Evolutionary conservation across 2,329 filamentous ascomycete genomes (phyloP).

Genomic region (Scedosporium minutisporum): DNA sequence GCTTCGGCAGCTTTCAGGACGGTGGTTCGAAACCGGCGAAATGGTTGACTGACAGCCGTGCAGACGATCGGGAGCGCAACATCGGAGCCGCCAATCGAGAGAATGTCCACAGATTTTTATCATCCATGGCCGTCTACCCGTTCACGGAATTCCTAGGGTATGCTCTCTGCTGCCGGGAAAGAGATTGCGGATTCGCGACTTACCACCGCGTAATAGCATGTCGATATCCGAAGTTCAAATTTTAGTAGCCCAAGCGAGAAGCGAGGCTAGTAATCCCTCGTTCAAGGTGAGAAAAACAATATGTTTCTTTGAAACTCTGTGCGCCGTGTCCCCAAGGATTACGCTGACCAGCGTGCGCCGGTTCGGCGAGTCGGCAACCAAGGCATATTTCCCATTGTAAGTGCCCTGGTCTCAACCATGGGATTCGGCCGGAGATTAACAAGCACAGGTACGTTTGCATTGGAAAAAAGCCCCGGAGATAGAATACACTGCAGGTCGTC

Average conservation of each 20-base stretch:
- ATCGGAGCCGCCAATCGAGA: constrained; percentile 44
- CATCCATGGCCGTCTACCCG: constrained; percentile 6
- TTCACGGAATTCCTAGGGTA: constrained; percentile 8
- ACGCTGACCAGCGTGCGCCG: background rate
- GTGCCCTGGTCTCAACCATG: constrained; percentile 16
- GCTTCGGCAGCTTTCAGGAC: background rate
- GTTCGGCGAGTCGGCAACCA: background rate
- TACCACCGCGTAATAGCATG: constrained; percentile 33
- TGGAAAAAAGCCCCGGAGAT: constrained; percentile 41
- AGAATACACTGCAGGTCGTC: too few species aligned
- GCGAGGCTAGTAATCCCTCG: constrained; percentile 41
- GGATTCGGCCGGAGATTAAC: background rate
- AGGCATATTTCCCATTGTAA: constrained; percentile 56
- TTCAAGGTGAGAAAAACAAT: constrained; percentile 38
- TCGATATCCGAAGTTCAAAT: constrained; percentile 46
- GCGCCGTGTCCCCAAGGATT: background rate
- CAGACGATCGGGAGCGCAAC: constrained; percentile 40
- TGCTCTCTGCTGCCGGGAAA: background rate
- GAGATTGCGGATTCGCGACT: background rate
- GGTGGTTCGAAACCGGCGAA: background rate
- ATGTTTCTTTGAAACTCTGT: background rate
- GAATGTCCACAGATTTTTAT: constrained; percentile 29
- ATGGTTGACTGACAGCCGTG: background rate
- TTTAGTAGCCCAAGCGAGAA: constrained; percentile 44
- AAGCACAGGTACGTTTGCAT: constrained; percentile 50